A percentile compares a stretch with the other conserved stretches of the same genome.
Evolutionary conservation across 257 asterid species (phyloP).

Genomic region (Ocimum tenuiflorum): DNA sequence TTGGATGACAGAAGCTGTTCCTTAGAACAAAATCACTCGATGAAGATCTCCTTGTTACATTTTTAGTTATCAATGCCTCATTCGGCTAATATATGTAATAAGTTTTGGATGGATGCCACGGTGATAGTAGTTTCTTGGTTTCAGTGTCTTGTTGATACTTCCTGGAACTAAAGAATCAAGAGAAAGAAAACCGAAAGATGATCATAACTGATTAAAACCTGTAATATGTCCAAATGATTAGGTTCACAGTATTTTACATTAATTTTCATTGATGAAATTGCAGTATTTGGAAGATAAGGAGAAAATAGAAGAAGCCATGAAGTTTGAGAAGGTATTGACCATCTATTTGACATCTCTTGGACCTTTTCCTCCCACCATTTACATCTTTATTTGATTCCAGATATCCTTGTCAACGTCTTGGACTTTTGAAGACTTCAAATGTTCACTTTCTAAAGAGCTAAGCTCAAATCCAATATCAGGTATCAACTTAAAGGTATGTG

Average conservation of each 20-base stretch:
- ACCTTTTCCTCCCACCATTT: conserved; percentile 1
- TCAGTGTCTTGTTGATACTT: not conserved
- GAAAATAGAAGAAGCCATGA: conserved; percentile 57
- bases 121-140: too few species aligned
- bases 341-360: conserved; percentile 19
- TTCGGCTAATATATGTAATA: too few species aligned
- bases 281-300: conserved; percentile 88
- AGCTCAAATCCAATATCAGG: conserved; percentile 45
- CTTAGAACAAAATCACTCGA: not conserved
- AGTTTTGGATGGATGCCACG: too few species aligned
- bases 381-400: conserved; percentile 27
- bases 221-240: conserved; percentile 1
- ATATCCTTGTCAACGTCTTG: conserved; percentile 51
- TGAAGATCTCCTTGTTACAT: too few species aligned
- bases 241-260: not conserved
- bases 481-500: conserved; percentile 58
- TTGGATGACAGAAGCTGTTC: too few species aligned
- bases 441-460: conserved; percentile 38
- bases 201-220: not conserved
- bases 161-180: not conserved
- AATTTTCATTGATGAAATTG: conserved; percentile 24
- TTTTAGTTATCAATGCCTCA: too few species aligned
- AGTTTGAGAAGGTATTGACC: conserved; percentile 51
- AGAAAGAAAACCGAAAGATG: not conserved
- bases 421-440: conserved; percentile 67